Evolutionary conservation across 371 early-diverging fungal species (phyloP).

Genomic region (Mortierella sp.): DNA sequence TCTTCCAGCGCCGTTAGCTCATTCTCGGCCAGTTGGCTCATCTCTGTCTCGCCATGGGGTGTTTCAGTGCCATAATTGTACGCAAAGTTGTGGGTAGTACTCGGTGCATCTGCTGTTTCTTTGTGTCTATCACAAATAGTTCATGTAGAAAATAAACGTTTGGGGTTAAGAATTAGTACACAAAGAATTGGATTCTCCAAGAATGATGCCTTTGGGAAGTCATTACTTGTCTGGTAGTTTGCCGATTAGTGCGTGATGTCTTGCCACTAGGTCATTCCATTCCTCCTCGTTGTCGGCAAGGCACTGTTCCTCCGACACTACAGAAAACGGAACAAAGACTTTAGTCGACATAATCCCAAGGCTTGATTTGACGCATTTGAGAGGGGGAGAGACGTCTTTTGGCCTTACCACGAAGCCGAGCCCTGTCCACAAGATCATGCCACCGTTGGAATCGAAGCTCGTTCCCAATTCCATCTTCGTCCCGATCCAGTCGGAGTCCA

Average conservation of each 20-base stretch:
- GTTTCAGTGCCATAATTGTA: conserved; percentile 36
- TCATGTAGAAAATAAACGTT: too few relatives aligned
- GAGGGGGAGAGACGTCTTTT: too few relatives aligned
- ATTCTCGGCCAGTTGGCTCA: conserved; percentile 3
- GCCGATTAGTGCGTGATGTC: conserved; percentile 45
- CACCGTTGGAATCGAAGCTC: conserved; percentile 64
- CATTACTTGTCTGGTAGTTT: conserved; percentile 38
- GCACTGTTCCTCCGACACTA: conserved; percentile 49
- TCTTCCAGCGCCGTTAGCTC: conserved; percentile 33
- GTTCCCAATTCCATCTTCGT: conserved; percentile 60
- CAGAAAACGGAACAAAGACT: neutral
- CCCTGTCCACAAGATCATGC: conserved; percentile 66
- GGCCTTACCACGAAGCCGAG: conserved; percentile 61
- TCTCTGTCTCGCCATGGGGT: conserved; percentile 1
- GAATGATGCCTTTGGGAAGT: too few relatives aligned
- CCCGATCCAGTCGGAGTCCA: conserved; percentile 48
- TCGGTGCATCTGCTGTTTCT: neutral
- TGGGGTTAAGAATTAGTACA: too few relatives aligned
- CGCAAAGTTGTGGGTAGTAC: conserved; percentile 10
- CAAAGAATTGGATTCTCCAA: too few relatives aligned
- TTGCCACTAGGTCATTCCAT: conserved; percentile 48
- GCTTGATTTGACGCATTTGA: too few relatives aligned
- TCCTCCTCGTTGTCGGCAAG: conserved; percentile 44
- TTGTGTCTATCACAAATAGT: neutral
- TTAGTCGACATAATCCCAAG: neutral